Conservation (phyloP, 2,329 filamentous ascomycete genomes). For the Penicillium sp. region DNA sequence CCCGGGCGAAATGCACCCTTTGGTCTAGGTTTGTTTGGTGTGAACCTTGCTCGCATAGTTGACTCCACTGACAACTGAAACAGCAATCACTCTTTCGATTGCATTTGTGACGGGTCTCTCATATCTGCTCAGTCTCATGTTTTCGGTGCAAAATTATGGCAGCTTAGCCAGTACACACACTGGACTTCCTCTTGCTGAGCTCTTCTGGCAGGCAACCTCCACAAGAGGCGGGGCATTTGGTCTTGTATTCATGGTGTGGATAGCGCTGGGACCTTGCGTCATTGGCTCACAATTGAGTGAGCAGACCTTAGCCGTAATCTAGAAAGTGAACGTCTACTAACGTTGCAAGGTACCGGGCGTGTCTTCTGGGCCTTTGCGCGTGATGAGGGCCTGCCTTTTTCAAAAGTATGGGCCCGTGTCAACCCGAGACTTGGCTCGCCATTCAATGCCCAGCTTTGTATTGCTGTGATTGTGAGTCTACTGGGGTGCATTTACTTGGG, state of each 20-base stretch:
- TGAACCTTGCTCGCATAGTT: neutral
- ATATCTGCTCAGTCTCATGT: conserved; percentile 55
- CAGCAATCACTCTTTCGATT: conserved; percentile 49
- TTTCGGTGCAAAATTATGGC: conserved; percentile 51
- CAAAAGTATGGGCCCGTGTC: conserved; percentile 43
- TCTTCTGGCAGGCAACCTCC: conserved; percentile 60
- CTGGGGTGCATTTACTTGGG: conserved; percentile 66
- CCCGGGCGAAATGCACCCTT: conserved; percentile 34
- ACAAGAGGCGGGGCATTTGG: conserved; percentile 52
- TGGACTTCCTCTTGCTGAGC: conserved; percentile 63
- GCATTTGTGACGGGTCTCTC: conserved; percentile 52
- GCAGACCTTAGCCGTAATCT: conserved; percentile 38
- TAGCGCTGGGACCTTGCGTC: conserved; percentile 36
- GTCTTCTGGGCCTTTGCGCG: conserved; percentile 61
- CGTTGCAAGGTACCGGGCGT: conserved; percentile 47
- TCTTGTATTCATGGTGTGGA: conserved; percentile 46
- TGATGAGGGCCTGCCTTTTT: conserved; percentile 47
- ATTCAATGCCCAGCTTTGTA: conserved; percentile 56
- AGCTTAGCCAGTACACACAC: conserved; percentile 39
- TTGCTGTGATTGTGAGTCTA: conserved; percentile 52
- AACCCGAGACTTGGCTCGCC: conserved; percentile 44
- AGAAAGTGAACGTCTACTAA: neutral
- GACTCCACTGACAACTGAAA: conserved; percentile 8
- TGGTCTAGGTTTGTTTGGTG: conserved; percentile 25
- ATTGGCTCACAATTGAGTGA: conserved; percentile 36